phyloP scores from a whole-genome alignment of 108 stramenopile genomes.

The Cylindrotheca fusiformis region DNA sequence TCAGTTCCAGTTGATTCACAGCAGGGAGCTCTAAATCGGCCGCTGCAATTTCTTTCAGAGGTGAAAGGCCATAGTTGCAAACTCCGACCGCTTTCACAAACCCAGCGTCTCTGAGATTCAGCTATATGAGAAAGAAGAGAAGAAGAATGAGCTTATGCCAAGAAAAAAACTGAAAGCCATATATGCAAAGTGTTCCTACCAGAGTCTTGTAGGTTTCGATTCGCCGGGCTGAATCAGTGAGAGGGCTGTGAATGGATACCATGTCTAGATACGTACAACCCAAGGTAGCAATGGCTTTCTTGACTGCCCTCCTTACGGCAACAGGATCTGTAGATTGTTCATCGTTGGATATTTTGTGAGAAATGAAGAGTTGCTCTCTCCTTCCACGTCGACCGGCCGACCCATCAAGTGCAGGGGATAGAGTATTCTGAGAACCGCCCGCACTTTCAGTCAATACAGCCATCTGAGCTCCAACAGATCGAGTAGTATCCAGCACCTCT shows the following conservation, averaged over 20 bases:
- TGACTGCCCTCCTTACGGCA: conserved; percentile 34
- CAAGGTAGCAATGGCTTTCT: conserved; percentile 8
- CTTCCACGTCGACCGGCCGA: conserved; percentile 24
- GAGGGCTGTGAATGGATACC: conserved; percentile 68
- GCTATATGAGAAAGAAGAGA: neutral
- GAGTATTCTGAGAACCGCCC: neutral
- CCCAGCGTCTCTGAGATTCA: conserved; percentile 53
- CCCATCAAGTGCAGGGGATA: conserved; percentile 30
- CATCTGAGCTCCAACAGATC: neutral
- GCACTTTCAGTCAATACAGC: neutral
- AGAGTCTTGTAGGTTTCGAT: conserved; percentile 56
- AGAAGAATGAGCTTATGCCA: neutral
- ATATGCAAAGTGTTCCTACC: neutral
- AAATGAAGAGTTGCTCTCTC: conserved; percentile 53
- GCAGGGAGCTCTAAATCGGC: conserved; percentile 46
- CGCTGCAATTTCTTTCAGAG: conserved; percentile 50
- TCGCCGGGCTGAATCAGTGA: conserved; percentile 46
- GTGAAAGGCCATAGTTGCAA: conserved; percentile 69
- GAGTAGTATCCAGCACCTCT: conserved; percentile 27
- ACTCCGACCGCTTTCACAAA: conserved; percentile 63
- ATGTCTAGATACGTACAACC: conserved; percentile 57
- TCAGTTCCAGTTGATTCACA: conserved; percentile 70
- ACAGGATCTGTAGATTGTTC: conserved; percentile 60
- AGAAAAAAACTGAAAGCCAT: neutral
- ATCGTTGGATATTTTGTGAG: conserved; percentile 69